Conservation (phyloP, 805 yeast genomes). For the Starmerella sp. region DNA sequence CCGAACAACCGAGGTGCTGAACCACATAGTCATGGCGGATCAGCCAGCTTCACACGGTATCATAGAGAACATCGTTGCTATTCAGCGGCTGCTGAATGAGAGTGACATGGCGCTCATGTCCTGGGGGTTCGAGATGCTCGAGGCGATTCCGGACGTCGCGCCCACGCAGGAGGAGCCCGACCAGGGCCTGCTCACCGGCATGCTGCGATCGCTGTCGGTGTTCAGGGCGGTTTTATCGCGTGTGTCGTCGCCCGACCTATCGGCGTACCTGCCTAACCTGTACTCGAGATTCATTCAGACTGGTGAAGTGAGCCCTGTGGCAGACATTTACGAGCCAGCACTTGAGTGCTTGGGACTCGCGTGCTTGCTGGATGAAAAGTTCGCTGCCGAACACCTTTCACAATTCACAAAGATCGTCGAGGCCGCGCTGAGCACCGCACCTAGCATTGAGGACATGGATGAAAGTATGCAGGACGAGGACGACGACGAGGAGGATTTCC, state of each 20-base stretch:
- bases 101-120: slow-evolving; percentile 16
- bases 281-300: slow-evolving; percentile 40
- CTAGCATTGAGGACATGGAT: not conserved
- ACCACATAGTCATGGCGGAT: slow-evolving; percentile 41
- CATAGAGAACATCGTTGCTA: slow-evolving; percentile 40
- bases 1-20: slow-evolving; percentile 49
- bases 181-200: slow-evolving; percentile 8
- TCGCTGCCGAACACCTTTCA: slow-evolving; percentile 9
- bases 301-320: slow-evolving; percentile 33
- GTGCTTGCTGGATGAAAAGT: slow-evolving; percentile 35
- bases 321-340: slow-evolving; percentile 51
- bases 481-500: slow-evolving; percentile 38
- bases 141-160: slow-evolving; percentile 3
- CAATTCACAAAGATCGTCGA: not conserved
- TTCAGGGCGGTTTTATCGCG: slow-evolving; percentile 60
- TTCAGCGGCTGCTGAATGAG: slow-evolving; percentile 40
- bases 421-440: not conserved
- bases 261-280: slow-evolving; percentile 46
- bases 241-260: slow-evolving; percentile 54
- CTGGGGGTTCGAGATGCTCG: slow-evolving; percentile 17
- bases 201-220: slow-evolving; percentile 37
- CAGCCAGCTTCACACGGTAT: slow-evolving; percentile 41
- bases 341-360: slow-evolving; percentile 68
- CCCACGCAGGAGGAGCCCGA: slow-evolving; percentile 13
- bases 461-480: slow-evolving; percentile 14